phyloP scores from a whole-genome alignment of 306 rosid genomes.

The Biancaea sappan region DNA sequence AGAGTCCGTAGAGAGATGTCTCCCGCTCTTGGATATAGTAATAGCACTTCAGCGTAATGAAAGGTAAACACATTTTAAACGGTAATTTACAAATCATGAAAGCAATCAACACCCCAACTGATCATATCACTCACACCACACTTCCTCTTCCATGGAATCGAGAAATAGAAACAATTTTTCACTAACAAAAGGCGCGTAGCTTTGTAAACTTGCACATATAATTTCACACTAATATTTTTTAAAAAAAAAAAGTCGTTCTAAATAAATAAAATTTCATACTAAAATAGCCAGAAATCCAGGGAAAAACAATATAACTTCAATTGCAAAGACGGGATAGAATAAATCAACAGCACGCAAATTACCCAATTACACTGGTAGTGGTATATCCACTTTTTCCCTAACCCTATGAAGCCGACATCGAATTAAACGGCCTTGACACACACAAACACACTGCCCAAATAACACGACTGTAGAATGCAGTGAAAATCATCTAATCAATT shows the following conservation, averaged over 20 bases:
- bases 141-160: background rate
- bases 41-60: conserved; percentile 49
- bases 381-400: background rate
- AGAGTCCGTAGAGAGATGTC: conserved; percentile 64
- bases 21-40: conserved; percentile 47
- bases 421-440: background rate
- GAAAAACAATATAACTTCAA: background rate
- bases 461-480: background rate
- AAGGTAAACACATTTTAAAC: conserved; percentile 23
- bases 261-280: background rate
- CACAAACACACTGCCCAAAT: background rate
- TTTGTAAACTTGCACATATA: background rate
- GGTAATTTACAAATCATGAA: conserved; percentile 20
- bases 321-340: background rate
- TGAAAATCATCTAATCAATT: background rate
- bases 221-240: too few species aligned
- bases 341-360: background rate
- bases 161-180: too few species aligned
- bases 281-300: background rate
- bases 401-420: background rate
- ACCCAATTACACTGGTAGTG: background rate
- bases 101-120: conserved; percentile 8
- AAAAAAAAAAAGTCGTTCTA: background rate
- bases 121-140: conserved; percentile 20
- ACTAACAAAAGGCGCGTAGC: too few species aligned